phyloP scores from a whole-genome alignment of 2,329 filamentous ascomycete species.

The Fusarium compactum region DNA sequence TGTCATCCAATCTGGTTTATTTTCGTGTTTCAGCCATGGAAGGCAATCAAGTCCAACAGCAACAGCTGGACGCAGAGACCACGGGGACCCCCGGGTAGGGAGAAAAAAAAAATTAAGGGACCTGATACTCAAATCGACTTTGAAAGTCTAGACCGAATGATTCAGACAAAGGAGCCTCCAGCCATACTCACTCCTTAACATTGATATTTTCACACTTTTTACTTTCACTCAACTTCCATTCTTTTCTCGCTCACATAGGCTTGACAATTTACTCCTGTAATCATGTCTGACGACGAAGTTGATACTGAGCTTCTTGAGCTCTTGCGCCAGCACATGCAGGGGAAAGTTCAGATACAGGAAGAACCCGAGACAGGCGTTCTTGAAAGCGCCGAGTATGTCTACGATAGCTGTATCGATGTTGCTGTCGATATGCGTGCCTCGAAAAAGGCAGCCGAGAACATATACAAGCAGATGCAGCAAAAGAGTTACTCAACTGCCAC shows the following conservation, averaged over 20 bases:
- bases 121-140: constrained; percentile 23
- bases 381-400: constrained; percentile 85
- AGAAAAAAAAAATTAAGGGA: constrained; percentile 31
- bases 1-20: constrained; percentile 6
- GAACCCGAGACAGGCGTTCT: constrained; percentile 85
- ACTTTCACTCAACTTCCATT: constrained; percentile 1
- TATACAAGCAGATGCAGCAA: constrained; percentile 85
- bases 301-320: constrained; percentile 90
- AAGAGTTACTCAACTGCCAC: constrained; percentile 85
- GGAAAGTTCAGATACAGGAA: constrained; percentile 64
- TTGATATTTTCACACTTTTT: constrained; percentile 4
- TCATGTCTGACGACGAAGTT: constrained; percentile 91
- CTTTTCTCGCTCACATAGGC: neutral
- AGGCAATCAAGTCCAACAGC: neutral
- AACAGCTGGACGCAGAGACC: constrained; percentile 7
- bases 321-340: constrained; percentile 81
- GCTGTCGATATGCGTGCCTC: constrained; percentile 86
- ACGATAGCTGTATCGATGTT: constrained; percentile 93
- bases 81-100: constrained; percentile 5
- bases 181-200: constrained; percentile 27
- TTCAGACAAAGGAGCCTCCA: constrained; percentile 32
- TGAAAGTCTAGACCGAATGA: constrained; percentile 35
- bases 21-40: constrained; percentile 17
- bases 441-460: constrained; percentile 82
- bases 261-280: neutral